phyloP scores from a whole-genome alignment of 345 rosid species.

The Isatis tinctoria region DNA sequence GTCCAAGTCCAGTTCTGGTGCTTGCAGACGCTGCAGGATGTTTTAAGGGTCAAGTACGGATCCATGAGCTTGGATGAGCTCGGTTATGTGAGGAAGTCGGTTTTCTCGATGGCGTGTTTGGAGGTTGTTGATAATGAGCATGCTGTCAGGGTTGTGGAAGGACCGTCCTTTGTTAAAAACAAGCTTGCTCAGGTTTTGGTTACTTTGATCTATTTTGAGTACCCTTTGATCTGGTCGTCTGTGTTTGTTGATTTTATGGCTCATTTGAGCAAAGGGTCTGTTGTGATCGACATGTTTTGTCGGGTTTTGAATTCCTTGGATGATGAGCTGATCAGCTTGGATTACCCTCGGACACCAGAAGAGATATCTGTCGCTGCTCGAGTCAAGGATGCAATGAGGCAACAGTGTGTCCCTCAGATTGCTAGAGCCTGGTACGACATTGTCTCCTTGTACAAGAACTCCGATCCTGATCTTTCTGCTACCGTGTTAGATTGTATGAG shows the following conservation, averaged over 20 bases:
- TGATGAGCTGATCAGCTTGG: constrained; percentile 87
- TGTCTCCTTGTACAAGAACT: constrained; percentile 55
- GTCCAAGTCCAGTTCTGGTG: constrained; percentile 96
- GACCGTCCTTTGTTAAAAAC: constrained; percentile 78
- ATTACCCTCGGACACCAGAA: constrained; percentile 65
- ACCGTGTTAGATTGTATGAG: constrained; percentile 72
- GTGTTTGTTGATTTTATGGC: constrained; percentile 73
- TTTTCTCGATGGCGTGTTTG: constrained; percentile 67
- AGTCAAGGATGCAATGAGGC: constrained; percentile 97
- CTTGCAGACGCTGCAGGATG: constrained; percentile 78
- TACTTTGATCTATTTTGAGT: constrained; percentile 84
- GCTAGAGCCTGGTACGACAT: constrained; percentile 84
- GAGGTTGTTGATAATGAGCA: constrained; percentile 46
- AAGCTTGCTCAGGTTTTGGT: constrained; percentile 94
- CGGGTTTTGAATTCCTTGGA: constrained; percentile 88
- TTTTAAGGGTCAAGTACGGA: constrained; percentile 51
- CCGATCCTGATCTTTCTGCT: constrained; percentile 67
- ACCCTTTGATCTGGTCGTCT: constrained; percentile 74
- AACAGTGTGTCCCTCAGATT: constrained; percentile 83
- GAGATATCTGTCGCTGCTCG: constrained; percentile 63
- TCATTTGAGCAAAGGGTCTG: constrained; percentile 56
- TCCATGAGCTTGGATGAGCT: constrained; percentile 59
- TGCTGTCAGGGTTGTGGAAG: constrained; percentile 49
- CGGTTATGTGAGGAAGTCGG: constrained; percentile 50
- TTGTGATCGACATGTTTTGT: constrained; percentile 86